These are phyloP conservation scores for Lizonia empirigonia DNA, from an alignment of 2,329 filamentous ascomycete genomes.

Conservation along the genomic window DNA sequence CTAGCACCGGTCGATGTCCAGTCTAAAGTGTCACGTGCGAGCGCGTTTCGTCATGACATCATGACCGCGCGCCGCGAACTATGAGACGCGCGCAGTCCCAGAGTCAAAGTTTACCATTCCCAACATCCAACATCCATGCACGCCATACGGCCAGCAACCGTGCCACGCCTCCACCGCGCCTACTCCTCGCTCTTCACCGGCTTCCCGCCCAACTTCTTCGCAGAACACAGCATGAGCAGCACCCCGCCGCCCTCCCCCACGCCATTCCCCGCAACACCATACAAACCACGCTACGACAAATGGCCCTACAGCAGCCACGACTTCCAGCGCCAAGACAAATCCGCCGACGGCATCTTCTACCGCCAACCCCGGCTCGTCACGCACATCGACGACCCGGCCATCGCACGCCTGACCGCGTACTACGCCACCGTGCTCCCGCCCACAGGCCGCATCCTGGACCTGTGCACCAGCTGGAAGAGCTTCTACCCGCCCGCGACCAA, in stretches of 20 bases:
- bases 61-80: conserved; percentile 15
- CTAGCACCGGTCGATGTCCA: too few species aligned
- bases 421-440: conserved; percentile 53
- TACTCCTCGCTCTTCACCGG: conserved; percentile 10
- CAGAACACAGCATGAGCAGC: conserved; percentile 9
- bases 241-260: neutral
- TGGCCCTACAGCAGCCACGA: conserved; percentile 37
- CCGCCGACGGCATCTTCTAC: conserved; percentile 49
- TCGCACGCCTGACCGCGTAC: conserved; percentile 53
- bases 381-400: conserved; percentile 60
- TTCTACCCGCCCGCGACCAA: conserved; percentile 51
- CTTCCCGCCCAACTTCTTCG: conserved; percentile 14
- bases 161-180: neutral
- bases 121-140: neutral
- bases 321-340: conserved; percentile 49
- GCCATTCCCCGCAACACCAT: conserved; percentile 18
- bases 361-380: conserved; percentile 56
- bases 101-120: neutral
- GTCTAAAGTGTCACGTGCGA: conserved; percentile 18
- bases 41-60: conserved; percentile 30
- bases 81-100: conserved; percentile 2
- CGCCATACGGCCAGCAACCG: neutral
- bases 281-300: conserved; percentile 25
- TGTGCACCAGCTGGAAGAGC: conserved; percentile 58
- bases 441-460: conserved; percentile 54